These are phyloP conservation scores for Musa acuminata DNA, from an alignment of 176 grass and related monocot genomes.

Conservation along the genomic window DNA sequence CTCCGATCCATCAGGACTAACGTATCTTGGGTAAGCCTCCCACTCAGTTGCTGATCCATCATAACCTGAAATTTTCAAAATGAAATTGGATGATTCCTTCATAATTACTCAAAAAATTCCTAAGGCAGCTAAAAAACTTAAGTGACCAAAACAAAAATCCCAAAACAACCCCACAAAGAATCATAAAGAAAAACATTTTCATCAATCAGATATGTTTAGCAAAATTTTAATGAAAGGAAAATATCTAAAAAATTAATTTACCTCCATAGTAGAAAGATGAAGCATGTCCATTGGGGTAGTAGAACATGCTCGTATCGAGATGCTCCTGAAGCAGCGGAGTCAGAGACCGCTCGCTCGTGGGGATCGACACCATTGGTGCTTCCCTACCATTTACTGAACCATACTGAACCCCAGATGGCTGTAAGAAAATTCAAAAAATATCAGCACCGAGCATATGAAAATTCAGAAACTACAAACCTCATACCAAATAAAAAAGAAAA, in stretches of 20 bases:
- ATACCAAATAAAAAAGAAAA: background rate
- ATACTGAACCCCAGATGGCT: conserved; percentile 13
- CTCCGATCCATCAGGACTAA: background rate
- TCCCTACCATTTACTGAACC: background rate
- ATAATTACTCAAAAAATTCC: too few relatives aligned
- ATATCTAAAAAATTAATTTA: conserved; percentile 2
- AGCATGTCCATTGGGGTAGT: conserved; percentile 31
- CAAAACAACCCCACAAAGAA: too few relatives aligned
- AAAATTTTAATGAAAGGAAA: background rate
- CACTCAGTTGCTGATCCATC: background rate
- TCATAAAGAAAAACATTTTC: too few relatives aligned
- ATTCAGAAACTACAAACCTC: background rate
- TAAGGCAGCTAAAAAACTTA: too few relatives aligned
- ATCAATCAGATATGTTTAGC: too few relatives aligned
- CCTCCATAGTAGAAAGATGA: conserved; percentile 43
- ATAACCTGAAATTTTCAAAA: background rate
- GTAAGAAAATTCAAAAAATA: conserved; percentile 1
- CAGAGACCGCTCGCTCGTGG: conserved; percentile 24
- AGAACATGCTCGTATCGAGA: conserved; percentile 34
- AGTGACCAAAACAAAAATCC: too few relatives aligned
- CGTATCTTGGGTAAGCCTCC: background rate
- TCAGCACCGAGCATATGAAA: background rate
- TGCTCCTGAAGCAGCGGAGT: conserved; percentile 32
- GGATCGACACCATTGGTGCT: background rate
- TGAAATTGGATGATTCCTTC: too few relatives aligned